These are phyloP conservation scores for Mycena sanguinolenta DNA, from an alignment of 768 basidiomycete species.

Conservation along the genomic window DNA sequence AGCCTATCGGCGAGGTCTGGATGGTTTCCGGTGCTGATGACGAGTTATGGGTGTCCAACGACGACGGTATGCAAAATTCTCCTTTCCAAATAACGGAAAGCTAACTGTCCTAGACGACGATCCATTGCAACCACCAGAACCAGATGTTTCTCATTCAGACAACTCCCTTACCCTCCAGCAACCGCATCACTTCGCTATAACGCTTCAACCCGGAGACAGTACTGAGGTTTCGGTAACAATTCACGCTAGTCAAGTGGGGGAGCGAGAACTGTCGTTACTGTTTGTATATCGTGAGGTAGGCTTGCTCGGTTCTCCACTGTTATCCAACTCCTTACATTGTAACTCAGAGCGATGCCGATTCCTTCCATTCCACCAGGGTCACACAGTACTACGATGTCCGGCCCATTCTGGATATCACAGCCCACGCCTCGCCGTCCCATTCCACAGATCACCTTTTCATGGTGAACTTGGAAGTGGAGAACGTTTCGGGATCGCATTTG, in stretches of 20 bases:
- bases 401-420: conserved; percentile 68
- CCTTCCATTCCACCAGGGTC: conserved; percentile 72
- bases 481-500: conserved; percentile 55
- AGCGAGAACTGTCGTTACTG: conserved; percentile 68
- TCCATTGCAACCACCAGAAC: conserved; percentile 22
- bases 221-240: conserved; percentile 66
- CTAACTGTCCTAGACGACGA: conserved; percentile 22
- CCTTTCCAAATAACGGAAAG: neutral
- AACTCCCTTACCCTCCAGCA: conserved; percentile 66
- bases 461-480: conserved; percentile 69
- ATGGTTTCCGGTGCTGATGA: conserved; percentile 71
- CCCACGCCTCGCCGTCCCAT: conserved; percentile 64
- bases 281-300: conserved; percentile 77
- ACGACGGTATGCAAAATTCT: conserved; percentile 29
- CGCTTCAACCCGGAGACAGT: conserved; percentile 62
- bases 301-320: conserved; percentile 1
- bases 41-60: conserved; percentile 66
- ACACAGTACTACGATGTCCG: conserved; percentile 70
- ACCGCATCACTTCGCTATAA: conserved; percentile 63
- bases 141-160: conserved; percentile 58
- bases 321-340: conserved; percentile 31
- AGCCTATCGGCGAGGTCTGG: conserved; percentile 78
- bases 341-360: conserved; percentile 58
- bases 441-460: conserved; percentile 63
- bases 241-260: conserved; percentile 63